Base-by-base conservation (phyloP, 2,329 filamentous ascomycete species). In the Botrytis tulipae region DNA sequence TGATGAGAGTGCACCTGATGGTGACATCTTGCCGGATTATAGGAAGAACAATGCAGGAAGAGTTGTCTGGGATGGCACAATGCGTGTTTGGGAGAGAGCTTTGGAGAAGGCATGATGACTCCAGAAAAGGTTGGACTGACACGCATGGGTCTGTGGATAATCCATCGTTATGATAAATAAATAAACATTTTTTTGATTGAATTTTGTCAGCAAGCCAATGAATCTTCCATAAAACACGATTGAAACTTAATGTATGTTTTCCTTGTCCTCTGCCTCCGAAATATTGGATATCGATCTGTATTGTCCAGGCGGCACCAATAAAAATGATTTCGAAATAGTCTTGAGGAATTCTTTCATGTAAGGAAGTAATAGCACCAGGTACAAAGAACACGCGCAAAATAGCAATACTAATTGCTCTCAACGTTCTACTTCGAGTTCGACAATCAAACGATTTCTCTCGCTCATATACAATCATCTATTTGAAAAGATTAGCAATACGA, bases 21-120 rank as follows among this genome's bases (percentile, higher is more conserved):
- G 80, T 59, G 76, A 79, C 57, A 71, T 80, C 4, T 74, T 84
- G 51, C 73, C 72, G 8, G 62, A 65, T 2, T 76, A 82, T 70
- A 78, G 79, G 44, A 66, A 76, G 7, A 77, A 82, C 25, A 80
- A 81, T 29, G 78, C 78, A 32, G 79, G 78, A 5, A 79, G 80
- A 57, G 79, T 75, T 66, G 74, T 84, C 37, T 85, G 82, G 83
- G 77, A 81, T 35, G 78, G 82, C 70, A 83, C 82, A 1, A 72
- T 81, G 72, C 76, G 77, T 8, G 81, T 83, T 74, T 84, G 82
- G 78, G 75, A 80, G 22, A 78, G 82, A 42, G 78, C 77, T 44
- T 67, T 78, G 66, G 75, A 51, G 42, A 77, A 75, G 63, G 75
- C 75, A 37, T 44, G 22, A 48, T 44, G 51, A 29, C 37, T 70